phyloP scores from a whole-genome alignment of 2,329 filamentous ascomycete genomes.

The Neurospora sp. region DNA sequence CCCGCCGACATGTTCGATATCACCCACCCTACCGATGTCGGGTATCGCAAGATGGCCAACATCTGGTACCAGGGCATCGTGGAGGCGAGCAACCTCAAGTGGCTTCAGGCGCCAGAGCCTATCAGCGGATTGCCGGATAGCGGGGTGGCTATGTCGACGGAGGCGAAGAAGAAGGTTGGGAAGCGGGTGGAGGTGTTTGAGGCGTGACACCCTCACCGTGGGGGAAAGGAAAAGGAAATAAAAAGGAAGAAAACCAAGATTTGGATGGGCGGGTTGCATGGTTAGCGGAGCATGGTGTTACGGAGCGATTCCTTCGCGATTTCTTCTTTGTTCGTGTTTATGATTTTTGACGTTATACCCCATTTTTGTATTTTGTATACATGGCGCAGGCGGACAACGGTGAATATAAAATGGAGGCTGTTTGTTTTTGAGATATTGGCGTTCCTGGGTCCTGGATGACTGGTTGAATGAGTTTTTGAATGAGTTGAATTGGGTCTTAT shows the following conservation, averaged over 20 bases:
- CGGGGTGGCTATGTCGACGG: conserved; percentile 6
- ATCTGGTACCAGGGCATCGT: conserved; percentile 26
- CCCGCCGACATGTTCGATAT: conserved; percentile 26
- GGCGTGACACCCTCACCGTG: not conserved
- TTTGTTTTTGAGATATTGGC: not conserved
- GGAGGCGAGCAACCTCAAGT: conserved; percentile 15
- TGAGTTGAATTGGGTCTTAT: not conserved
- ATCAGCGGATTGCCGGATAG: conserved; percentile 14
- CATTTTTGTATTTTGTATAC: not conserved
- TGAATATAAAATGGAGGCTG: not conserved
- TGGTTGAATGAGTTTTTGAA: no score
- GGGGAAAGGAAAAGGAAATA: not conserved
- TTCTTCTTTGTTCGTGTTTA: not conserved
- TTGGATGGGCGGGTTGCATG: not conserved
- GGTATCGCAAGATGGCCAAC: conserved; percentile 33
- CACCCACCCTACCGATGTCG: conserved; percentile 29
- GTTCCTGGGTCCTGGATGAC: not conserved
- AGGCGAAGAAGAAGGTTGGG: not conserved
- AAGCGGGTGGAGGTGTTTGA: not conserved
- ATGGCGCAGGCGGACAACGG: not conserved
- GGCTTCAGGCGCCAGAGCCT: conserved; percentile 24
- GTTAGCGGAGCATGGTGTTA: not conserved
- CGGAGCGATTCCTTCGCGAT: not conserved
- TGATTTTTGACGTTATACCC: not conserved
- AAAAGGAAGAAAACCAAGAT: not conserved